Conservation (phyloP, 2,329 filamentous ascomycete genomes). For the Penicillium sp. region DNA sequence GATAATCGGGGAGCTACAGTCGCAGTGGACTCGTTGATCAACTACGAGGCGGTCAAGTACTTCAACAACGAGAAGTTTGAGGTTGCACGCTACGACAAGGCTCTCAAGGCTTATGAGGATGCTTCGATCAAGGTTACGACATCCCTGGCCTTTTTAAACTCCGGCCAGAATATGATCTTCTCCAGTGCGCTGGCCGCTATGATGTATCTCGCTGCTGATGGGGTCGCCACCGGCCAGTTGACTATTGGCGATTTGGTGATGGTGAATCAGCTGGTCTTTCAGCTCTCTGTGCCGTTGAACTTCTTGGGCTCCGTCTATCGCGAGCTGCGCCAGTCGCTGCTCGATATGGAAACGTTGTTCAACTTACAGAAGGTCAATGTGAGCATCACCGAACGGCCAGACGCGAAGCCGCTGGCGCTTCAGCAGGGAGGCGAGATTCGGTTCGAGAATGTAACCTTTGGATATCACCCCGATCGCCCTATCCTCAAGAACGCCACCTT, state of each 20-base stretch:
- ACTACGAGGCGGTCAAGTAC: constrained; percentile 99
- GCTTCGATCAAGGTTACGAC: constrained; percentile 97
- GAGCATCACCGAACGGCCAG: constrained; percentile 74
- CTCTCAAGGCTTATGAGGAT: constrained; percentile 83
- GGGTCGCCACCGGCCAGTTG: constrained; percentile 78
- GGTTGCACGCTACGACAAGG: constrained; percentile 85
- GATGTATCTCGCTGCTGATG: constrained; percentile 96
- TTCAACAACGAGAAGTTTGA: constrained; percentile 99
- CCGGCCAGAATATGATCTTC: constrained; percentile 96
- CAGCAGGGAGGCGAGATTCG: constrained; percentile 82
- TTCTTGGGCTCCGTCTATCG: constrained; percentile 98
- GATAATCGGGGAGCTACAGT: constrained; percentile 96
- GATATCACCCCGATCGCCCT: constrained; percentile 83
- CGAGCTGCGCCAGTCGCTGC: constrained; percentile 87
- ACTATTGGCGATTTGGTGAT: constrained; percentile 97
- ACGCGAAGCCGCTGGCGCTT: constrained; percentile 75
- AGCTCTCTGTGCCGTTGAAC: constrained; percentile 94
- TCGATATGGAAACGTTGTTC: constrained; percentile 99
- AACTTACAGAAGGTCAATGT: constrained; percentile 97
- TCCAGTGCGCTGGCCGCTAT: constrained; percentile 90
- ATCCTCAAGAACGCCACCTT: constrained; percentile 85
- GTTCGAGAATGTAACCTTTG: constrained; percentile 95
- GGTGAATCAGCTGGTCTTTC: constrained; percentile 98
- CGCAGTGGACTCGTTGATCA: constrained; percentile 94
- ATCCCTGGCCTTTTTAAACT: constrained; percentile 89